Evolutionary conservation across 305 asterid genomes (phyloP), one percentile per base, ranked within the genome.

Genomic region (Fraxinus nigra): DNA sequence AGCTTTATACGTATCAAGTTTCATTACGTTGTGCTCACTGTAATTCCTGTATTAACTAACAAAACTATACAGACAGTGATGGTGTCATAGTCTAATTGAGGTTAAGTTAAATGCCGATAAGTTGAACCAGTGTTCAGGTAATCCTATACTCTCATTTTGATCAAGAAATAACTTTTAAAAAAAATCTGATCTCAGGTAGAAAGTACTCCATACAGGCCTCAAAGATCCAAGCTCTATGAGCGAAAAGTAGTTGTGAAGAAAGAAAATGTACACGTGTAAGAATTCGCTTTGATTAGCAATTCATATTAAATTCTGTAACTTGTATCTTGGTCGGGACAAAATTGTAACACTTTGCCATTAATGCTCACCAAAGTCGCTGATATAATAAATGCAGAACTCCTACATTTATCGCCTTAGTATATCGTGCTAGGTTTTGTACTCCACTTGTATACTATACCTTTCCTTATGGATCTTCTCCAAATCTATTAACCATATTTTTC

Each of bases 371-470:
- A 35, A 54, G 82, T 35, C 78, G 13, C 77, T 72, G 67, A 70
- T 28, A 72, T 54, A 46, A 67, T 37, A 82, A 59, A 67, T 40
- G 11, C 24, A 28, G 32, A 59, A 78, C 80, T 32, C 86, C 78
- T 80, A 77, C 79, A 54, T 54, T 51, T 54, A 7, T 5, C 24
- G 38, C 24, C 85, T 22, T 59, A 33, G 11, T 69, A 67, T 72
- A 81, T 79, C 80, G 74, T 33, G 30, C 78, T 54, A 81, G 54
- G 18, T 37, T 70, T 72, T 72, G 33, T 75, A 82, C 3, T 75
- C 51, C 82, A 78, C 43, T 35, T 72, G 38, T 75, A 28, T 51
- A 38, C 24, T 7, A 30, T 28, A 70, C 48, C 5, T 67, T 26
- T 20, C 48, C 72, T 78, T 48, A 43, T 26, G 63, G 38, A 35